Conservation (phyloP, 768 basidiomycete genomes). For the Lentinula sp. region DNA sequence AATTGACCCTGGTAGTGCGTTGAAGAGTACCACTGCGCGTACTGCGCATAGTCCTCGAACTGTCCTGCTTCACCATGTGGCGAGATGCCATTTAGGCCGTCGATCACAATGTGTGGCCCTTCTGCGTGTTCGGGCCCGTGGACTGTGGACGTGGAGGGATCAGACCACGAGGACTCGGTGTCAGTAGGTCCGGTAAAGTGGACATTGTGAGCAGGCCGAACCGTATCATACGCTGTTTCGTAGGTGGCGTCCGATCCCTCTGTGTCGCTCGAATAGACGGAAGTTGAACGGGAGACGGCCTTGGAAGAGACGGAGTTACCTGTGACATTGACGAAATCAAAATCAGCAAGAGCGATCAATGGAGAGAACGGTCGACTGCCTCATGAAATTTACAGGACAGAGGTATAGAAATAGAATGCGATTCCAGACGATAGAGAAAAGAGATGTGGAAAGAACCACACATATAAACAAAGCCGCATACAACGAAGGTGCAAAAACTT, state of each 20-base stretch:
- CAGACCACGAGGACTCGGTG: neutral
- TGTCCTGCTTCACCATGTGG: neutral
- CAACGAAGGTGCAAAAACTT: neutral
- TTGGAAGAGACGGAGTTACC: neutral
- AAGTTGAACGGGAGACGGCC: neutral
- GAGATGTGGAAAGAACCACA: too few relatives aligned
- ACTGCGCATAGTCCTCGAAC: neutral
- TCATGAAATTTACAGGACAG: too few relatives aligned
- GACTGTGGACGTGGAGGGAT: neutral
- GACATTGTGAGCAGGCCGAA: neutral
- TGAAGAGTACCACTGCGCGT: neutral
- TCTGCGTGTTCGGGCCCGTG: neutral
- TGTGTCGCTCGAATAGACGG: neutral
- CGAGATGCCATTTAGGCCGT: neutral
- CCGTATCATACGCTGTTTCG: neutral
- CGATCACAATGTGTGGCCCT: neutral
- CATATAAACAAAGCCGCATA: too few relatives aligned
- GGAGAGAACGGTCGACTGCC: neutral
- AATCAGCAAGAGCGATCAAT: neutral
- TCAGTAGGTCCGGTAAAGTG: neutral
- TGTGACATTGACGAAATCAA: neutral
- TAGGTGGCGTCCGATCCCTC: constrained; percentile 1
- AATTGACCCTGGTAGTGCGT: neutral
- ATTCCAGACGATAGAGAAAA: too few relatives aligned
- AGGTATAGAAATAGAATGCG: too few relatives aligned